phyloP scores from a whole-genome alignment of 2,329 filamentous ascomycete species.

The Arthrobotrys sphaeroides region DNA sequence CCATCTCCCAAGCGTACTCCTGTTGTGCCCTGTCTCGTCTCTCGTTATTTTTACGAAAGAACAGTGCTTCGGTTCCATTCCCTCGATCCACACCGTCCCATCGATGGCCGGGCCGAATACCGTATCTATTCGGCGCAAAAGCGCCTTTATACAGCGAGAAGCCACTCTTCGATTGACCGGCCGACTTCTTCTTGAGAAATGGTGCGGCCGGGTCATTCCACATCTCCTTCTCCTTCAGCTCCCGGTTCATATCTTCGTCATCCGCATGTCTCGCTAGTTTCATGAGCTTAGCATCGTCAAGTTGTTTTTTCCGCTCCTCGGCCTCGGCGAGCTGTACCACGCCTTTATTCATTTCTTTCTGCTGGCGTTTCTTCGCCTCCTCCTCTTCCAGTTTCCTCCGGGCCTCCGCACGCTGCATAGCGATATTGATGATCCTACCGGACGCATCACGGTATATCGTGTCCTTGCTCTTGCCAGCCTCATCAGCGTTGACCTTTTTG shows the following conservation, averaged over 20 bases:
- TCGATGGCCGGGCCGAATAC: conserved; percentile 87
- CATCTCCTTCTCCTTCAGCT: conserved; percentile 76
- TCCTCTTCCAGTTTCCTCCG: conserved; percentile 80
- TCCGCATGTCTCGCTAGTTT: conserved; percentile 81
- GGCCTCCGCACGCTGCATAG: conserved; percentile 87
- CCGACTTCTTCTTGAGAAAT: conserved; percentile 71
- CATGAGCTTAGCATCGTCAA: conserved; percentile 85
- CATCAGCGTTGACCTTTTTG: conserved; percentile 61
- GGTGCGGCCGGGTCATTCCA: conserved; percentile 95
- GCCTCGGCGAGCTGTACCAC: conserved; percentile 81
- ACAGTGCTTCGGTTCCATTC: conserved; percentile 91
- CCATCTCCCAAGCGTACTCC: conserved; percentile 96
- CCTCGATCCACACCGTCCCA: conserved; percentile 97
- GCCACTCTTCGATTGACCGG: conserved; percentile 62
- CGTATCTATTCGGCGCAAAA: conserved; percentile 89
- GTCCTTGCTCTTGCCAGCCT: conserved; percentile 68
- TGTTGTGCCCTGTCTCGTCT: conserved; percentile 79
- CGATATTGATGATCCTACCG: conserved; percentile 90
- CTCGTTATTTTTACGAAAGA: conserved; percentile 87
- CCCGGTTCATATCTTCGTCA: conserved; percentile 84
- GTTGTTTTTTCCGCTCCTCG: conserved; percentile 70
- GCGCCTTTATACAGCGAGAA: conserved; percentile 80
- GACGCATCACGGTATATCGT: conserved; percentile 96
- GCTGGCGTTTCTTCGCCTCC: conserved; percentile 71
- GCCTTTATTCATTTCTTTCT: conserved; percentile 77